phyloP scores from a whole-genome alignment of 768 basidiomycete genomes.

The Mycena belliarum region DNA sequence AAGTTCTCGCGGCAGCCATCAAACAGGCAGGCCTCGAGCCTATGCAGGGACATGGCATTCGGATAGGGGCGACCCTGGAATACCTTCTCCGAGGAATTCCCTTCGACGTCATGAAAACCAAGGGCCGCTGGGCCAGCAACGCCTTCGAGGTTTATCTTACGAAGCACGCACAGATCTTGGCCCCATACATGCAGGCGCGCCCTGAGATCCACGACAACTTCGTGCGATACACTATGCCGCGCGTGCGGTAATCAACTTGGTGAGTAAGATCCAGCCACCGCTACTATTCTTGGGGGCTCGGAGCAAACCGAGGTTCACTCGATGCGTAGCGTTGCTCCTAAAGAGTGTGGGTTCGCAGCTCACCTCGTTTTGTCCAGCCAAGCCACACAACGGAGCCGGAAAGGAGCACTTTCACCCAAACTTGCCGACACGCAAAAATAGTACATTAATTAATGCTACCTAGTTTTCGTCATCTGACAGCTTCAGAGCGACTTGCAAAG shows the following conservation, averaged over 20 bases:
- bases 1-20: not conserved
- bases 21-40: constrained; percentile 27
- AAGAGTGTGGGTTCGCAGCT: not conserved
- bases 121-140: not conserved
- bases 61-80: not conserved
- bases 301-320: not conserved
- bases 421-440: not conserved
- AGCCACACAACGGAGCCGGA: not conserved
- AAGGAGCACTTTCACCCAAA: not conserved
- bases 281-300: not conserved
- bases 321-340: constrained; percentile 6
- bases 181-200: constrained; percentile 1
- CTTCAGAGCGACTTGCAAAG: not conserved
- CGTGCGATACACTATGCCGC: not conserved
- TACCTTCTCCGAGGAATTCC: not conserved
- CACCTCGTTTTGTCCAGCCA: not conserved
- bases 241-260: not conserved
- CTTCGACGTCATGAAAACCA: not conserved
- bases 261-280: not conserved
- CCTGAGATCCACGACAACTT: not conserved
- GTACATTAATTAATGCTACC: no score
- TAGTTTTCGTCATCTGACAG: not conserved
- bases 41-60: not conserved
- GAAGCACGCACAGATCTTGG: constrained; percentile 2
- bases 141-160: constrained; percentile 3